Percentiles rank a stretch among this genome's conserved stretches.
These are phyloP conservation scores for Diospyros kaki DNA, from an alignment of 148 eudicot species.

Conservation along the genomic window DNA sequence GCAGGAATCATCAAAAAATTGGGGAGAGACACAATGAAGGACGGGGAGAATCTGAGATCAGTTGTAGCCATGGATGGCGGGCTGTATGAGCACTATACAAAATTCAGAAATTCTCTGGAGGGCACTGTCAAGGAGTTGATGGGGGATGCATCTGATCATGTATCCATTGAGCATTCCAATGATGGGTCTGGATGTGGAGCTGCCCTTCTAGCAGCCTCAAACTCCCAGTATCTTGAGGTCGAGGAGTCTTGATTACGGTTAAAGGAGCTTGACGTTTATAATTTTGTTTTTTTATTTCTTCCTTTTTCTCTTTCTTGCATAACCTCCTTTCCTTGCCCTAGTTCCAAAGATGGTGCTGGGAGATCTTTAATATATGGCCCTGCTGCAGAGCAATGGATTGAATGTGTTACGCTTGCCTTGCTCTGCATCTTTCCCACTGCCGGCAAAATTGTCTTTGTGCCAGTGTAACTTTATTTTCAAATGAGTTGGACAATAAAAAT, in stretches of 20 bases:
- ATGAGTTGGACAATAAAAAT: background rate
- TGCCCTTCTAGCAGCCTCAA: conserved; percentile 74
- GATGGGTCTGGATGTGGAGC: conserved; percentile 88
- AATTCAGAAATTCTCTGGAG: conserved; percentile 57
- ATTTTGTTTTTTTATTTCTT: background rate
- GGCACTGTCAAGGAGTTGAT: conserved; percentile 46
- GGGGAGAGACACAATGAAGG: conserved; percentile 45
- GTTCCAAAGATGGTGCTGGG: background rate
- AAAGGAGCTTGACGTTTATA: background rate
- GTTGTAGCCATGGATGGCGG: conserved; percentile 78
- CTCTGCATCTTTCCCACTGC: too few relatives aligned
- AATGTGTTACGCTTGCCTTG: too few relatives aligned
- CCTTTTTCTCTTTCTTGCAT: background rate
- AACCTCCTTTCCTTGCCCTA: background rate
- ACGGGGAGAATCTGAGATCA: conserved; percentile 34
- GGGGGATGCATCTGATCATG: conserved; percentile 39
- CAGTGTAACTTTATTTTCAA: too few relatives aligned
- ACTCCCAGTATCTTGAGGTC: conserved; percentile 41
- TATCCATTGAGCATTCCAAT: conserved; percentile 50
- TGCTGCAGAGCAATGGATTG: background rate
- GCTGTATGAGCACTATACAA: conserved; percentile 64
- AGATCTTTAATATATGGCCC: background rate
- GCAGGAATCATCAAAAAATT: conserved; percentile 57
- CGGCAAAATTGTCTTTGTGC: too few relatives aligned
- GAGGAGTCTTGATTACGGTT: conserved; percentile 5